Percentiles rank a stretch among this genome's conserved stretches.
Evolutionary conservation across 1,139 yeast genomes (phyloP).

Genomic region (Saccharomycopsis hybrid): DNA sequence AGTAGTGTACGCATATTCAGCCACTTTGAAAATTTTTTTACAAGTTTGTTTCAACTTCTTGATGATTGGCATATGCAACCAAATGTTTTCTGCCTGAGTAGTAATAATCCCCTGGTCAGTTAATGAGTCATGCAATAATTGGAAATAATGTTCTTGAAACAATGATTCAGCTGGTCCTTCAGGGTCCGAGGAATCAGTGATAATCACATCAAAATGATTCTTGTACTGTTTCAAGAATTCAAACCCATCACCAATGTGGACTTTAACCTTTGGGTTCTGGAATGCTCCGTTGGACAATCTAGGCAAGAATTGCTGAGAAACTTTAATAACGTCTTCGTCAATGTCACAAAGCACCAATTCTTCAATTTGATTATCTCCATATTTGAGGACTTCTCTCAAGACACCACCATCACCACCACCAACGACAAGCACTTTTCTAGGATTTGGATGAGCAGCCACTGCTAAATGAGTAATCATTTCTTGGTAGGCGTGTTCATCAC

Average conservation of each 20-base stretch:
- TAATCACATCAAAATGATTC: slow-evolving; percentile 71
- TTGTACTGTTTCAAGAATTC: slow-evolving; percentile 54
- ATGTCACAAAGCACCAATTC: slow-evolving; percentile 81
- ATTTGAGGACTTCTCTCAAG: slow-evolving; percentile 77
- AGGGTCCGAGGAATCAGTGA: slow-evolving; percentile 95
- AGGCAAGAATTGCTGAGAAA: slow-evolving; percentile 72
- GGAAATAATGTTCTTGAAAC: slow-evolving; percentile 78
- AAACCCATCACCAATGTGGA: slow-evolving; percentile 85
- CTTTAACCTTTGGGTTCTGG: slow-evolving; percentile 63
- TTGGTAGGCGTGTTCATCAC: slow-evolving; percentile 87
- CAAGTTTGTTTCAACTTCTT: slow-evolving; percentile 55
- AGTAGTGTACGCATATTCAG: slow-evolving; percentile 77
- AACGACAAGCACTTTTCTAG: slow-evolving; percentile 71
- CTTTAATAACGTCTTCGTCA: slow-evolving; percentile 76
- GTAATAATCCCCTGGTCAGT: slow-evolving; percentile 73
- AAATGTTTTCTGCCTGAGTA: slow-evolving; percentile 89
- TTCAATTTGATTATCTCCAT: slow-evolving; percentile 48
- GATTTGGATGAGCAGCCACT: slow-evolving; percentile 65
- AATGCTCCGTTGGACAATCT: slow-evolving; percentile 63
- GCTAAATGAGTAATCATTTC: slow-evolving; percentile 84
- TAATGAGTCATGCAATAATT: slow-evolving; percentile 62
- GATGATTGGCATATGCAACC: slow-evolving; percentile 75
- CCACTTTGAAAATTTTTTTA: slow-evolving; percentile 65
- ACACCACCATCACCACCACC: slow-evolving; percentile 98
- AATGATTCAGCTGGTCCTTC: slow-evolving; percentile 97